phyloP scores from a whole-genome alignment of 2,329 filamentous ascomycete genomes.

The Clonostachys chloroleuca region DNA sequence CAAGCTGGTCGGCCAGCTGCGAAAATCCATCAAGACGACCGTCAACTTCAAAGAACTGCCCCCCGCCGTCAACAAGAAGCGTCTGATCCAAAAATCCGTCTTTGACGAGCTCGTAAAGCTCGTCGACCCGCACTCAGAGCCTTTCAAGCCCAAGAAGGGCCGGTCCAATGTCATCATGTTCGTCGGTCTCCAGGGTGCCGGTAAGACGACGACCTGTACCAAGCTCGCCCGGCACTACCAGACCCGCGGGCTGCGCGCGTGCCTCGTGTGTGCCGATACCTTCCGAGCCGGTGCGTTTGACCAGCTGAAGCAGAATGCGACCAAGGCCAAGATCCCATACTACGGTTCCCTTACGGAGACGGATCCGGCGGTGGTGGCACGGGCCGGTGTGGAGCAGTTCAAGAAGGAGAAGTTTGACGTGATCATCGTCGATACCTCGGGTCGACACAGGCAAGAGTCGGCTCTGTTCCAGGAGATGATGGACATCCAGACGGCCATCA shows the following conservation, averaged over 20 bases:
- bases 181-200: slow-evolving; percentile 93
- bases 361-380: slow-evolving; percentile 87
- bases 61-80: slow-evolving; percentile 94
- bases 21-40: slow-evolving; percentile 83
- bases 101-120: slow-evolving; percentile 95
- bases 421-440: slow-evolving; percentile 97
- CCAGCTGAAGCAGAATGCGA: slow-evolving; percentile 97
- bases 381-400: slow-evolving; percentile 97
- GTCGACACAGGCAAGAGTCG: slow-evolving; percentile 89
- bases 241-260: slow-evolving; percentile 86
- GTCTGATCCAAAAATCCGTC: slow-evolving; percentile 94
- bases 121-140: slow-evolving; percentile 90
- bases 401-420: slow-evolving; percentile 98
- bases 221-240: slow-evolving; percentile 95
- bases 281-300: slow-evolving; percentile 98
- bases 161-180: slow-evolving; percentile 99
- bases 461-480: slow-evolving; percentile 97
- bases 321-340: slow-evolving; percentile 98
- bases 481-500: slow-evolving; percentile 88
- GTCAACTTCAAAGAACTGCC: slow-evolving; percentile 96
- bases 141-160: slow-evolving; percentile 96
- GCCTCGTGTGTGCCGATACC: slow-evolving; percentile 94
- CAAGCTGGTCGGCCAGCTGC: slow-evolving; percentile 82
- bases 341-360: slow-evolving; percentile 96
- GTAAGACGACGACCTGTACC: slow-evolving; percentile 97